Evolutionary conservation across 208 protist genomes (phyloP).

Genomic region (Leishmania turanica): DNA sequence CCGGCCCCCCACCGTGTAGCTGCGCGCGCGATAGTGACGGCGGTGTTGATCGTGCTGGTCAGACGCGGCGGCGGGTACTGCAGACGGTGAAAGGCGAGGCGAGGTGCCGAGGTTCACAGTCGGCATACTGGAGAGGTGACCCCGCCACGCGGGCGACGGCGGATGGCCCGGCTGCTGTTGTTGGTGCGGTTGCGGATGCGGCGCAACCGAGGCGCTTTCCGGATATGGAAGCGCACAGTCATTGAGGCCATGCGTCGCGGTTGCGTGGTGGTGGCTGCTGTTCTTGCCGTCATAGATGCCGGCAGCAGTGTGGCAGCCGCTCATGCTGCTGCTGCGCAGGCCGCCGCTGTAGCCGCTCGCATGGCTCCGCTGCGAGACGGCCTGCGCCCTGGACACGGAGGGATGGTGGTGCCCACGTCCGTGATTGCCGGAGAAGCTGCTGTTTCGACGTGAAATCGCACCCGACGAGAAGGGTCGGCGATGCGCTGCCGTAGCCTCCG

Average conservation of each 20-base stretch:
- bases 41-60: neutral
- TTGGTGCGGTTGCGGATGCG: neutral
- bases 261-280: neutral
- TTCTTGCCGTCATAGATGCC: neutral
- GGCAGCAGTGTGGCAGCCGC: neutral
- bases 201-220: neutral
- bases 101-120: neutral
- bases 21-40: slow-evolving; percentile 14
- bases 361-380: neutral
- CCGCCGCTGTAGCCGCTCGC: neutral
- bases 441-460: neutral
- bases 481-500: neutral
- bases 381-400: neutral
- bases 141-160: neutral
- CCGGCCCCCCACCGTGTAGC: slow-evolving; percentile 14
- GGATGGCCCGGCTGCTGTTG: neutral
- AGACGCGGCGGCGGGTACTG: neutral
- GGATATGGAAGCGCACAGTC: neutral
- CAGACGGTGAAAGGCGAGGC: neutral
- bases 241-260: neutral
- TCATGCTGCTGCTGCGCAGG: slow-evolving; percentile 13
- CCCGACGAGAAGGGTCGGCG: neutral
- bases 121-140: neutral
- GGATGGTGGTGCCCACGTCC: neutral
- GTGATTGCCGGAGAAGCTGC: neutral